Conservation (phyloP, 2,329 filamentous ascomycete species). For the Pezicula neosporulosa region DNA sequence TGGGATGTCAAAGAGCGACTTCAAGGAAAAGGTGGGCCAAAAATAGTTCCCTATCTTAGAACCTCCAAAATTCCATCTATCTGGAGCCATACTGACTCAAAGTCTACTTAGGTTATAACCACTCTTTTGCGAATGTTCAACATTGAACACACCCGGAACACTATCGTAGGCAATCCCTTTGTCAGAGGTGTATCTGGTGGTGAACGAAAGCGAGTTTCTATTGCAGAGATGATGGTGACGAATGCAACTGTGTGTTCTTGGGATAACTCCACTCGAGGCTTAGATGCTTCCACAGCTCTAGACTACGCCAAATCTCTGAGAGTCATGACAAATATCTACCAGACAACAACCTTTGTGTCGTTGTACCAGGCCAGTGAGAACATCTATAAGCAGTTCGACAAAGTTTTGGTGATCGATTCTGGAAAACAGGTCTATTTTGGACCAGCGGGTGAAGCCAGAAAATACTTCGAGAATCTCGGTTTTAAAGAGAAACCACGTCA, state of each 20-base stretch:
- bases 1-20: constrained; percentile 68
- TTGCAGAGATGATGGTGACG: constrained; percentile 79
- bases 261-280: constrained; percentile 70
- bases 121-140: constrained; percentile 89
- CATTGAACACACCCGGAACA: constrained; percentile 83
- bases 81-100: too few relatives aligned
- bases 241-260: constrained; percentile 69
- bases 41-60: too few relatives aligned
- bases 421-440: constrained; percentile 77
- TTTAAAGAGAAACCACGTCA: constrained; percentile 73
- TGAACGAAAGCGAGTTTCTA: constrained; percentile 76
- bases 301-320: constrained; percentile 69
- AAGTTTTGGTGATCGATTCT: constrained; percentile 76
- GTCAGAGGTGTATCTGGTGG: constrained; percentile 78
- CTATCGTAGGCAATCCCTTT: constrained; percentile 79
- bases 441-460: constrained; percentile 60
- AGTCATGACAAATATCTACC: constrained; percentile 79
- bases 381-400: constrained; percentile 78
- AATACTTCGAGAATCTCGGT: constrained; percentile 74
- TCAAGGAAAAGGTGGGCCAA: constrained; percentile 64
- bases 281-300: constrained; percentile 65
- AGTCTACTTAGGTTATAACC: constrained; percentile 38
- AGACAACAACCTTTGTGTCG: constrained; percentile 80
- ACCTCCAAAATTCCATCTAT: too few relatives aligned
- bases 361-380: constrained; percentile 84